Base-by-base conservation (phyloP, 2,329 filamentous ascomycete genomes). In the Stagonosporopsis chrysanthemi region DNA sequence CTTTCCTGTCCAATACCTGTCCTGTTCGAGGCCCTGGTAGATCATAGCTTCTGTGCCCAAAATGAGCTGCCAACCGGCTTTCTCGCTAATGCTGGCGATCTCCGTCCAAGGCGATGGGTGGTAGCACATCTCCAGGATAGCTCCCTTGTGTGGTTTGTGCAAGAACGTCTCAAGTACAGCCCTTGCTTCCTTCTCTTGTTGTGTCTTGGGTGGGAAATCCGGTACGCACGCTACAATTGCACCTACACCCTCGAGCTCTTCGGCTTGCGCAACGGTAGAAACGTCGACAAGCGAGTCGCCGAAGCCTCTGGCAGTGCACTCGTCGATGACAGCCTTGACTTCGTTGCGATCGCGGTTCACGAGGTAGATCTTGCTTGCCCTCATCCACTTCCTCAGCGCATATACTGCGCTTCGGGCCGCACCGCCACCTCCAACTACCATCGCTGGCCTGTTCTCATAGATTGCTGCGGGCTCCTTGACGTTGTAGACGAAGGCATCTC, bases 81-180 rank as follows among this genome's bases (percentile, higher is more conserved):
- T 75, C 67, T 85, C 81, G 0, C 88, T 85, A 40, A 92, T 67
- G 38, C 80, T 82, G 1, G 84, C 86, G 47, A 92, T 83, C 62
- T 83, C 80, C 0, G 90, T 93, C 61, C 62, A 68, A 0, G 88
- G 88, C 4, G 82, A 74, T 0, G 90, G 90, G 72, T 92, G 90
- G 73, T 92, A 93, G 79, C 89, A 92, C 90, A 93, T 93, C 76
- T 93, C 90, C 60, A 92, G 75, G 53, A 93, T 84, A 6, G 86
- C 86, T 7, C 89, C 89, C 75, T 89, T 88, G 61, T 83, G 77
- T 33, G 80, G 71, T 57, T 80, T 81, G 24, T 63, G 63, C 38
- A 84, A 58, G 44, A 84, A 83, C 2, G 78, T 72, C 66, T 86
- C 81, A 0, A 83, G 74, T 1, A 90, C 81, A 1, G 75, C 73